A percentile compares a stretch with the other conserved stretches of the same genome.
phyloP scores from a whole-genome alignment of 805 yeast species.

The Yamadazyma sp. region DNA sequence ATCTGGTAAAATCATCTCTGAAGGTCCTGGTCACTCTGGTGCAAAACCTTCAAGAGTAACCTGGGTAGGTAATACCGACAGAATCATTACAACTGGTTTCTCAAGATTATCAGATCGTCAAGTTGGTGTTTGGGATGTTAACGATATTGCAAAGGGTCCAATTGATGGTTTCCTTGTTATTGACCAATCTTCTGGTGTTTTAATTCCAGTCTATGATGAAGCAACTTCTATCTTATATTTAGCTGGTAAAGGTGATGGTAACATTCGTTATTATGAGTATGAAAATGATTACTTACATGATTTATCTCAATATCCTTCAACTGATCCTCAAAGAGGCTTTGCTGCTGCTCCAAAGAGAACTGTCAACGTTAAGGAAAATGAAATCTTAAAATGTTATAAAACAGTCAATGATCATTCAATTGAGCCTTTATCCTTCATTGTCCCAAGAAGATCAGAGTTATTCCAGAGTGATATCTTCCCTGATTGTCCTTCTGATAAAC shows the following conservation, averaged over 20 bases:
- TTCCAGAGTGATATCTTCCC: constrained; percentile 94
- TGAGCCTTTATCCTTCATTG: constrained; percentile 90
- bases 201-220: constrained; percentile 88
- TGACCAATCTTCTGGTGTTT: constrained; percentile 89
- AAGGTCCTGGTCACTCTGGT: constrained; percentile 89
- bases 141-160: constrained; percentile 72
- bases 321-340: constrained; percentile 94
- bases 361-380: constrained; percentile 79
- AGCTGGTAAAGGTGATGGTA: constrained; percentile 98
- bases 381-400: constrained; percentile 77
- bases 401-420: constrained; percentile 80
- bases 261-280: constrained; percentile 89
- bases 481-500: constrained; percentile 75
- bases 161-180: constrained; percentile 84
- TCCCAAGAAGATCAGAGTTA: constrained; percentile 90
- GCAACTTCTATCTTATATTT: constrained; percentile 76
- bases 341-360: constrained; percentile 83
- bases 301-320: constrained; percentile 84
- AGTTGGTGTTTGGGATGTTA: constrained; percentile 88
- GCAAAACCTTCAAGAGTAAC: constrained; percentile 85
- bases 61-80: constrained; percentile 86
- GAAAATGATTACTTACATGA: constrained; percentile 79
- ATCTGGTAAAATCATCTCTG: constrained; percentile 67
- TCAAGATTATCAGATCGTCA: constrained; percentile 92
- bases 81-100: constrained; percentile 92